Evolutionary conservation across 225 moss, liverwort and hornwort genomes (phyloP), one percentile per base, ranked within the genome.

Genomic region (Physcomitrium patens): DNA sequence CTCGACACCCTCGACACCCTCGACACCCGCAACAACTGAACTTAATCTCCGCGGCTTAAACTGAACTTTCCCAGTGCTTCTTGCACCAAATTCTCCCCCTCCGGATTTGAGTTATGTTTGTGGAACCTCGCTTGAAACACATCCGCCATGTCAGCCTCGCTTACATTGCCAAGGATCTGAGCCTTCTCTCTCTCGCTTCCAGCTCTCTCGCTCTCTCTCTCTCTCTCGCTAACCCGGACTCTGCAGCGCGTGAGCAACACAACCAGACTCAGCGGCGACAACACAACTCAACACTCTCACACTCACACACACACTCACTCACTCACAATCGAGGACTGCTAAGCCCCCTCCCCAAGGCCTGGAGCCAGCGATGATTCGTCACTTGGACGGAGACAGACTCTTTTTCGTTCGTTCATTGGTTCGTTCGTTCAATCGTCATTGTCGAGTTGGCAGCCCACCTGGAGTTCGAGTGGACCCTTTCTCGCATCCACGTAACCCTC

Each of bases 51-150:
- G 57, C 23, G 41, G 17, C 47, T 11, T 44, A 14, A 58, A 50
- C 24, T 24, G 5, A 22, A 44, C n/a, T 74, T 37, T 47, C 24
- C 23, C 59, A 44, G 17, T 53, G 66, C 26, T 12, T 5, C 11
- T 3, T 1, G 19, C 37, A 72, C 20, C 54, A 62, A 68, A 48
- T 68, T 77, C 49, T 57, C 16, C 50, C 71, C n/a, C 50, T 10
- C 3, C 22, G 48, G 51, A 59, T 48, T 60, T 28, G 22, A 1
- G 54, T 28, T n/a, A 41, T 24, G 16, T 23, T 42, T 72, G 0
- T 17, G 47, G 11, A 13, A 50, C 13, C 70, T 76, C 8, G 2
- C 10, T 12, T 48, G 24, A 16, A 44, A 14, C 37, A 16, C 47
- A n/a, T 68, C 20, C 31, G 57, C 71, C 72, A 67, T 73, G 18